Evolutionary conservation across 2,329 filamentous ascomycete genomes (phyloP).

Genomic region (Plenodomus tracheiphilus): DNA sequence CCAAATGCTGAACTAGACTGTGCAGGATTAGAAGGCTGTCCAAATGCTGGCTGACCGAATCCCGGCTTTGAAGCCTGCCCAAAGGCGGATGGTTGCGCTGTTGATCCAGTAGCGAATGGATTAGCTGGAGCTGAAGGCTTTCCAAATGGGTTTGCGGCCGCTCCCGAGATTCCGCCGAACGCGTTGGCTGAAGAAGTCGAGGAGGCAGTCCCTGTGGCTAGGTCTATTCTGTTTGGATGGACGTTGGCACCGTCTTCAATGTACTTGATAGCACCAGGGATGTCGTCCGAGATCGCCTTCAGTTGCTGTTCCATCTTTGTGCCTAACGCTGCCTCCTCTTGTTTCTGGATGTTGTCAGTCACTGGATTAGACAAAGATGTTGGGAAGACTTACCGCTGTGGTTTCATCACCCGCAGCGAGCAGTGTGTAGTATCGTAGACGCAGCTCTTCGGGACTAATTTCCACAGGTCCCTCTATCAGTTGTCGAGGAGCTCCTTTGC

Average conservation of each 20-base stretch:
- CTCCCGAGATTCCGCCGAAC: constrained; percentile 5
- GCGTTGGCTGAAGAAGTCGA: constrained; percentile 7
- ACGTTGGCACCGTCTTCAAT: constrained; percentile 41
- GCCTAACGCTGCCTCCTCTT: constrained; percentile 64
- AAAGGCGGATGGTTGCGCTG: constrained; percentile 32
- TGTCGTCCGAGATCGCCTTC: constrained; percentile 67
- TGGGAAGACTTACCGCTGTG: constrained; percentile 51
- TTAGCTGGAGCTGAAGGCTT: background rate
- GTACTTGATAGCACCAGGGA: constrained; percentile 64
- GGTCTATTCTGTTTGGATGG: constrained; percentile 40
- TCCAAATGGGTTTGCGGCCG: constrained; percentile 11
- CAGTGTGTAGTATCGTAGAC: constrained; percentile 70
- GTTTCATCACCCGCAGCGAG: constrained; percentile 63
- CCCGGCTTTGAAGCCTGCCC: constrained; percentile 43
- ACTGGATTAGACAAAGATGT: background rate
- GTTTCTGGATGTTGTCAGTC: constrained; percentile 53
- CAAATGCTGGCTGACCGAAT: constrained; percentile 44
- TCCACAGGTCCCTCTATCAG: constrained; percentile 83
- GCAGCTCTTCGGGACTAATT: constrained; percentile 85
- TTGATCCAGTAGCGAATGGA: constrained; percentile 8
- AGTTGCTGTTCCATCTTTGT: constrained; percentile 70
- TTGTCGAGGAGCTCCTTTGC: constrained; percentile 74
- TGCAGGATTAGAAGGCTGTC: constrained; percentile 43
- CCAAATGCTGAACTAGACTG: constrained; percentile 40
- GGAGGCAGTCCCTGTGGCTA: constrained; percentile 27